Evolutionary conservation across 208 protist species (phyloP).

Genomic region (Crithidia mellificae): DNA sequence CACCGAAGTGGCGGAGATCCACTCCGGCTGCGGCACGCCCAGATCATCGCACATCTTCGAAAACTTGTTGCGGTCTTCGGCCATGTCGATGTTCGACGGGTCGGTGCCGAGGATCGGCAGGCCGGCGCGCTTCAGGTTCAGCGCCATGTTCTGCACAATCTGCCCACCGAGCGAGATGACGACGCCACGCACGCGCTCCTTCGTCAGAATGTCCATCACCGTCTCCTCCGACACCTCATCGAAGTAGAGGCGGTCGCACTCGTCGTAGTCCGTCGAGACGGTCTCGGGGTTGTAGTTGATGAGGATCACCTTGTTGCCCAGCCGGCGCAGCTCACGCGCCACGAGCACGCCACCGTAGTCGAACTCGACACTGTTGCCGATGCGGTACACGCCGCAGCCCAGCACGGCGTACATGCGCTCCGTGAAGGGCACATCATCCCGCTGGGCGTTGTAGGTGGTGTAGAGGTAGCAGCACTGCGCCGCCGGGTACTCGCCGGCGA

Average conservation of each 20-base stretch:
- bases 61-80: slow-evolving; percentile 97
- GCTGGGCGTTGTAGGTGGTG: slow-evolving; percentile 93
- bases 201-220: slow-evolving; percentile 97
- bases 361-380: slow-evolving; percentile 98
- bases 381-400: slow-evolving; percentile 98
- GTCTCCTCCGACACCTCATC: slow-evolving; percentile 97
- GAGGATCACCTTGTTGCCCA: slow-evolving; percentile 96
- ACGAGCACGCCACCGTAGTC: slow-evolving; percentile 97
- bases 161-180: slow-evolving; percentile 97
- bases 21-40: slow-evolving; percentile 96
- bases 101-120: slow-evolving; percentile 96
- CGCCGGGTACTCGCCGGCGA: slow-evolving; percentile 98
- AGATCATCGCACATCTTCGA: slow-evolving; percentile 93
- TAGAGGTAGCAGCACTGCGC: slow-evolving; percentile 95
- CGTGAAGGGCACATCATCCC: slow-evolving; percentile 84
- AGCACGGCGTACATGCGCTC: slow-evolving; percentile 93
- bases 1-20: slow-evolving; percentile 93
- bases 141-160: slow-evolving; percentile 98
- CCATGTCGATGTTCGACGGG: slow-evolving; percentile 95
- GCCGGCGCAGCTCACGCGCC: slow-evolving; percentile 90
- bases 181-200: slow-evolving; percentile 90
- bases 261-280: slow-evolving; percentile 98
- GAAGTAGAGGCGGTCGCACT: slow-evolving; percentile 98
- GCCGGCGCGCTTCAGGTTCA: slow-evolving; percentile 85
- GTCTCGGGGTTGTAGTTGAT: slow-evolving; percentile 99